Percentiles rank a stretch among this genome's conserved stretches.
Conservation (phyloP, 257 asterid genomes). For the Petunia axillaris region DNA sequence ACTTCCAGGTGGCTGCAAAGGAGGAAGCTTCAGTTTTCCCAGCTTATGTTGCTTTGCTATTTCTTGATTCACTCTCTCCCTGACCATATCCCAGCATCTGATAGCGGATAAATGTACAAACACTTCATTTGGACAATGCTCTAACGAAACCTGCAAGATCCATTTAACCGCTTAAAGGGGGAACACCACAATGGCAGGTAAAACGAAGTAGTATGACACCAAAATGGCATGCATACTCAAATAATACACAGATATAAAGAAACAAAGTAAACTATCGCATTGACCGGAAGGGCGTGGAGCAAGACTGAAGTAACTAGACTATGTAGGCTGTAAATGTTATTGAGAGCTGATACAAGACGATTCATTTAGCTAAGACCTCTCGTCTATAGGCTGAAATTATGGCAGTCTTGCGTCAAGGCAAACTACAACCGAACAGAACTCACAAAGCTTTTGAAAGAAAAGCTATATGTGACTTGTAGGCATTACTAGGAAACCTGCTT, state of each 20-base stretch:
- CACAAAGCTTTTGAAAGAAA: slow-evolving; percentile 15
- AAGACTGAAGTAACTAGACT: not conserved
- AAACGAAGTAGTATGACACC: slow-evolving; percentile 4
- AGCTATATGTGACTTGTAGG: not conserved
- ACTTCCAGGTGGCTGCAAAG: slow-evolving; percentile 98
- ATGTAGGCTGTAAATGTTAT: not conserved
- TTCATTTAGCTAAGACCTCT: not conserved
- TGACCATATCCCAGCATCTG: slow-evolving; percentile 96
- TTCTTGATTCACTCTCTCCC: slow-evolving; percentile 90
- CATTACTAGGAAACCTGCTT: not conserved
- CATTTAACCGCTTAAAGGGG: slow-evolving; percentile 20
- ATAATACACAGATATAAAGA: not conserved
- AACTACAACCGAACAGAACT: not conserved
- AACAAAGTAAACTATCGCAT: not conserved
- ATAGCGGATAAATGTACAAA: slow-evolving; percentile 70
- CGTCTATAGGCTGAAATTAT: not conserved
- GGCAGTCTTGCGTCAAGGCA: not conserved
- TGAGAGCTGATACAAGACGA: not conserved
- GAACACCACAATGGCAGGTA: slow-evolving; percentile 8
- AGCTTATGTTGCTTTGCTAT: slow-evolving; percentile 80
- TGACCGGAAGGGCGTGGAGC: not conserved
- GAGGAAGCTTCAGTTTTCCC: slow-evolving; percentile 75
- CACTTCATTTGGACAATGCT: slow-evolving; percentile 76
- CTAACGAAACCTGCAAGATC: slow-evolving; percentile 66
- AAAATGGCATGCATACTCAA: slow-evolving; percentile 11